Evolutionary conservation across 2,329 filamentous ascomycete genomes (phyloP), one percentile per base, ranked within the genome.

Genomic region (Sarocladium kiliense): DNA sequence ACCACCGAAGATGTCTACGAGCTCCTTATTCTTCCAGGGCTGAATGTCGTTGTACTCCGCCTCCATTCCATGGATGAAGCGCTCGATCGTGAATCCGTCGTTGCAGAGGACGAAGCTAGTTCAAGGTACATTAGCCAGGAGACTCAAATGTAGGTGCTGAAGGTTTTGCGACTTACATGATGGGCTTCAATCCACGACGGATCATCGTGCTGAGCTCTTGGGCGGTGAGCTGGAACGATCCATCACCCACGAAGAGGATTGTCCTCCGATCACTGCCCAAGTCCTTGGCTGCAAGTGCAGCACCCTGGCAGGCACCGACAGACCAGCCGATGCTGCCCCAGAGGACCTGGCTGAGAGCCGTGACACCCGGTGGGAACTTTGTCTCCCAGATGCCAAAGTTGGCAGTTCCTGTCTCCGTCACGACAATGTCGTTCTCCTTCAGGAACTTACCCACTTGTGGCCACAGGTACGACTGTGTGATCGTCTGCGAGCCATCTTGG

Each of bases 311-410:
- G 19, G 81, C 80, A 56, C 79, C 79, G 18, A 83, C 78, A 3
- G 80, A 80, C 79, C 80, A 84, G 21, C 81, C 81, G 57, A 84
- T 84, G 60, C 78, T 82, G 73, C 89, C 67, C 89, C 90, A 73
- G 12, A 94, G 81, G 2, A 89, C 86, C 66, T 94, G 90, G 54
- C 83, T 91, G 64, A 96, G 82, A 18, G 88, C 88, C 7, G 82
- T 89, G n/a, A 92, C 88, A n/a, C 81, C 79, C 2, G 76, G 68
- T 0, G 91, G 91, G 73, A 96, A 94, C 41, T 82, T 81, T 3
- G 90, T 92, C 56, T 92, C 89, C 83, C 88, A 91, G 63, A 94
- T 89, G 55, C 91, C 91, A 68, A 95, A 93, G 72, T 91, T 93
- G 56, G 90, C 78, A 0, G 91, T 96, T 37, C 91, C 91, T 2